phyloP scores from a whole-genome alignment of 352 stramenopile genomes.

The Globisporangium sylvaticum region DNA sequence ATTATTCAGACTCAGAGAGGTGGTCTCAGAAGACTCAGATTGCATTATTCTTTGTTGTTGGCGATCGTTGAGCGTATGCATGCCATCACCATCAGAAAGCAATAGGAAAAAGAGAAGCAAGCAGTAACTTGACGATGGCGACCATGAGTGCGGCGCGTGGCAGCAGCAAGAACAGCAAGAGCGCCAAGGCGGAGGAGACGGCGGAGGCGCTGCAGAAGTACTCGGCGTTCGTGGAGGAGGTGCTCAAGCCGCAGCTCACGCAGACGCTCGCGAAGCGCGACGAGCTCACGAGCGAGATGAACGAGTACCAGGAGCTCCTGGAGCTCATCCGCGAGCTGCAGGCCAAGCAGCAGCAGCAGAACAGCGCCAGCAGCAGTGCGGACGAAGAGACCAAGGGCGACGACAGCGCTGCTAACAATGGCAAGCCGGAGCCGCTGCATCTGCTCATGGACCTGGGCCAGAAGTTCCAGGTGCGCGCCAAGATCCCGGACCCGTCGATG shows the following conservation, averaged over 20 bases:
- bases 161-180: neutral
- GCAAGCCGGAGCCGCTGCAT: conserved; percentile 16
- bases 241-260: conserved; percentile 67
- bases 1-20: neutral
- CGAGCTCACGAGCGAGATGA: conserved; percentile 40
- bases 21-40: neutral
- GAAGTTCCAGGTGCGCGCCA: conserved; percentile 69
- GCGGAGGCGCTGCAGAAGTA: conserved; percentile 48
- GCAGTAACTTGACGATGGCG: neutral
- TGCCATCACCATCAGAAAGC: neutral
- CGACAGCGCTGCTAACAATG: no score
- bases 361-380: neutral
- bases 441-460: conserved; percentile 70
- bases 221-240: conserved; percentile 59
- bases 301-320: conserved; percentile 53
- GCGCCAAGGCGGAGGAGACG: conserved; percentile 9
- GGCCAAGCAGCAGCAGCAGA: conserved; percentile 9
- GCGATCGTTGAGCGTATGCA: neutral
- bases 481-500: conserved; percentile 50
- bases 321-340: conserved; percentile 41
- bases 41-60: neutral
- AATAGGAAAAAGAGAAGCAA: neutral
- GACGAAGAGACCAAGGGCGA: conserved; percentile 10
- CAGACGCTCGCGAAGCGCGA: conserved; percentile 52
- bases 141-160: neutral